Percentiles rank a stretch among this genome's conserved stretches.
These are phyloP conservation scores for Tetrapisispora nanseiensis DNA, from an alignment of 805 yeast species.

Conservation along the genomic window DNA sequence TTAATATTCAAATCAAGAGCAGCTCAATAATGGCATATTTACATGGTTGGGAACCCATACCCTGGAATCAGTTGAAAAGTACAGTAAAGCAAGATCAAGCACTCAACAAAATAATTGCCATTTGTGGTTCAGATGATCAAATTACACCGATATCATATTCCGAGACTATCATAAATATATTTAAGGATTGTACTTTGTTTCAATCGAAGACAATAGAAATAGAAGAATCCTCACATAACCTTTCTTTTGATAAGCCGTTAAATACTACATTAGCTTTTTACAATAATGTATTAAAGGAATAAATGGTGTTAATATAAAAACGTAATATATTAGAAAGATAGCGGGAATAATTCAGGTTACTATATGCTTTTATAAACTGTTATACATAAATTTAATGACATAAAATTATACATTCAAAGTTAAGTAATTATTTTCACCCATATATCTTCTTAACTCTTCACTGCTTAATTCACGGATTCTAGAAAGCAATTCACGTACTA, in stretches of 20 bases:
- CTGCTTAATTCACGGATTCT: conserved; percentile 15
- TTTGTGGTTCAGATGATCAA: conserved; percentile 21
- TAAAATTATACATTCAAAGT: not conserved
- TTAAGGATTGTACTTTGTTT: too few relatives aligned
- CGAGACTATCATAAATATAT: conserved; percentile 4
- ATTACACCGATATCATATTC: conserved; percentile 17
- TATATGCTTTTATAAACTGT: not conserved
- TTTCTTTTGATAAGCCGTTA: conserved; percentile 20
- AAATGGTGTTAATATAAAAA: too few relatives aligned
- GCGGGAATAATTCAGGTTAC: too few relatives aligned
- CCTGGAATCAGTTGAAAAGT: conserved; percentile 14
- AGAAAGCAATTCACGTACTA: conserved; percentile 12
- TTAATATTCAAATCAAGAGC: conserved; percentile 24
- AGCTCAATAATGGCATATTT: conserved; percentile 22
- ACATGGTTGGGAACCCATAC: conserved; percentile 24
- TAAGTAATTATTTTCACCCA: conserved; percentile 24
- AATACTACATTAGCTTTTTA: conserved; percentile 7
- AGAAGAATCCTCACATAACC: conserved; percentile 20
- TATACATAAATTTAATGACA: too few relatives aligned
- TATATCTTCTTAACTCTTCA: conserved; percentile 21
- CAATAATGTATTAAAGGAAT: not conserved
- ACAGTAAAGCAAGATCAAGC: not conserved
- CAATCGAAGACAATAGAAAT: conserved; percentile 11
- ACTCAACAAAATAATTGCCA: conserved; percentile 5
- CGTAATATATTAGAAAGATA: too few relatives aligned